Percentiles rank a stretch among this genome's conserved stretches.
Conservation (phyloP, 805 yeast genomes). For the Yamadazyma nakazawae region DNA sequence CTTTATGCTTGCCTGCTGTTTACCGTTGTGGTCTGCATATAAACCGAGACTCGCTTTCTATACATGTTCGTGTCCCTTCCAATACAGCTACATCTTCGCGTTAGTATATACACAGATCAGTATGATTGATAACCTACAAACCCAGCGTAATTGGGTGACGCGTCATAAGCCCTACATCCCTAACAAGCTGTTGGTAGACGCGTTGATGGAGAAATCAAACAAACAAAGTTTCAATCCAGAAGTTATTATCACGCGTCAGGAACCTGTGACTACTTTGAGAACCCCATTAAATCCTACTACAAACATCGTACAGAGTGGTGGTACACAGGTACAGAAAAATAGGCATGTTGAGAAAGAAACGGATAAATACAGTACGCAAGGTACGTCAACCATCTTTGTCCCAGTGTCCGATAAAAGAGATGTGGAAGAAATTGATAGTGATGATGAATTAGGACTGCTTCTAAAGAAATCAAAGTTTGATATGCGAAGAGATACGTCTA, state of each 20-base stretch:
- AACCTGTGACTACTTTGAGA: not conserved
- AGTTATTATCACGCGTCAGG: not conserved
- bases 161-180: constrained; percentile 17
- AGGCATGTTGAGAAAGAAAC: not conserved
- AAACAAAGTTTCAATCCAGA: not conserved
- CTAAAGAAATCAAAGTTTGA: not conserved
- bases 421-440: constrained; percentile 9
- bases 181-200: not conserved
- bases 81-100: not conserved
- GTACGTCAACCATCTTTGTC: not conserved
- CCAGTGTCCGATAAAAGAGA: not conserved
- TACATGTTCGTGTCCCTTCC: not conserved
- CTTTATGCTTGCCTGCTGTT: no score
- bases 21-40: not conserved
- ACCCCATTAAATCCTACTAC: not conserved
- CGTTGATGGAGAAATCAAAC: not conserved
- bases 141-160: constrained; percentile 18
- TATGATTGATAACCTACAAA: constrained; percentile 16
- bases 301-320: not conserved
- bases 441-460: constrained; percentile 6
- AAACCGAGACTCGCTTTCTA: not conserved
- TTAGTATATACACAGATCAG: not conserved
- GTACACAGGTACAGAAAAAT: not conserved
- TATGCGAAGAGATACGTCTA: not conserved
- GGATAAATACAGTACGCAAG: no score